Base-by-base conservation (phyloP, 2,329 filamentous ascomycete species). In the Ilyonectria robusta region DNA sequence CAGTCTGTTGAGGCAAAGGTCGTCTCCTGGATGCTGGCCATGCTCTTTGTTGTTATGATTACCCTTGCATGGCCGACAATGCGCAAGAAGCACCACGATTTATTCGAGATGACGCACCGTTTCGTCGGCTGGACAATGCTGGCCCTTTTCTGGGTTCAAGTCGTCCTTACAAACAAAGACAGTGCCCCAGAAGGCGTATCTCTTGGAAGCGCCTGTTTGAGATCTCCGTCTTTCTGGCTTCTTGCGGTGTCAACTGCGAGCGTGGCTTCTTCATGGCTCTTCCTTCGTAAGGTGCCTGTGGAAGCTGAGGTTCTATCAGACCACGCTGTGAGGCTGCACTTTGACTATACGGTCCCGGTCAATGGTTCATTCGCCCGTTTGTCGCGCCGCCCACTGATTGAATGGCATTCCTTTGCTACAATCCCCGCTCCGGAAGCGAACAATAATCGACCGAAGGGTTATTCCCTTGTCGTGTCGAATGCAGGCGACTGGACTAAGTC, bases 371-470 rank as follows among this genome's bases (percentile, higher is more conserved):
- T 82, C 56, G 80, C 81, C 8, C 88, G 91, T 33, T 80, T 94
- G 4, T 87, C 91, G 2, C 85, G 87, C 56, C 83, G 84, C 5
- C 92, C 92, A 0, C 83, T 93, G n/a, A 81, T 85, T 13, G 92
- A 95, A 79, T 93, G 91, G 85, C 93, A 94, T 79, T 88, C 90
- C 0, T 94, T 94, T 75, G 93, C 92, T 53, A 91, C 91, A 1
- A 92, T 94, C 66, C 90, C 92, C 1, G 86, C 89, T 65, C 84
- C 87, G 1, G 78, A 82, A 59, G 59, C 76, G n/a, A 31, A 65
- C 56, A 51, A 71, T 69, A 58, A 67, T 61, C 15, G 75, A 50
- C 57, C 70, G 57, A 66, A 73, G 11, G 90, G 88, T 7, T 94
- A 91, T 79, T 93, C 91, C 0, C 84, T 92, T 29, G 82, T 94